Conservation (phyloP, 257 asterid genomes). For the Apocynum venetum region DNA sequence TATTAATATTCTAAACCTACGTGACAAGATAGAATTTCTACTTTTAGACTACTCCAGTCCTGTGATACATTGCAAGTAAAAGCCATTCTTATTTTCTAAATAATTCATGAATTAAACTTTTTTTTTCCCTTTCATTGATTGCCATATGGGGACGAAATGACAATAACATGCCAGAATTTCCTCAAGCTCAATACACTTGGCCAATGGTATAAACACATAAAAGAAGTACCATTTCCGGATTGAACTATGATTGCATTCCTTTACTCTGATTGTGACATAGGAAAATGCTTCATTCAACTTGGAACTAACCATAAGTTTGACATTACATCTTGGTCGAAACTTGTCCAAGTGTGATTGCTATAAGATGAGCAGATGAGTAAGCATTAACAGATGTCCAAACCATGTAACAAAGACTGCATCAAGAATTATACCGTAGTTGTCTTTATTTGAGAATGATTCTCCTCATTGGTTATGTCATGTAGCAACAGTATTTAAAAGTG, state of each 20-base stretch:
- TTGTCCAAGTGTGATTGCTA: not conserved
- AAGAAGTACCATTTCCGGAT: not conserved
- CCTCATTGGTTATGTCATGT: not conserved
- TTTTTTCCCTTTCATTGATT: not conserved
- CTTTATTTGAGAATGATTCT: not conserved
- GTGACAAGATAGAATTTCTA: too few relatives aligned
- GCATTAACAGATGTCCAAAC: not conserved
- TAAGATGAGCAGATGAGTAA: not conserved
- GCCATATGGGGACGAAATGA: not conserved
- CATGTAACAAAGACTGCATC: not conserved
- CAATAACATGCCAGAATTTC: not conserved
- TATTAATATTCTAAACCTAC: too few relatives aligned
- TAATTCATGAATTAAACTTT: not conserved
- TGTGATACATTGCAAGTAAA: too few relatives aligned
- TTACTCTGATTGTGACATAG: not conserved
- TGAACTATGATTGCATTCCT: not conserved
- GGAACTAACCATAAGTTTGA: not conserved
- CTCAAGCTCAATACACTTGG: not conserved
- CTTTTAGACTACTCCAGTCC: too few relatives aligned
- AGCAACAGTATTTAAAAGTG: too few relatives aligned
- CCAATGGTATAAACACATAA: not conserved
- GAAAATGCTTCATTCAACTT: not conserved
- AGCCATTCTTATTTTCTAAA: too few relatives aligned
- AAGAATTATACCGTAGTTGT: not conserved
- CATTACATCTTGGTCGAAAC: not conserved